Evolutionary conservation across 225 moss, liverwort and hornwort species (phyloP).

Genomic region (Antitrichia curtipendula): DNA sequence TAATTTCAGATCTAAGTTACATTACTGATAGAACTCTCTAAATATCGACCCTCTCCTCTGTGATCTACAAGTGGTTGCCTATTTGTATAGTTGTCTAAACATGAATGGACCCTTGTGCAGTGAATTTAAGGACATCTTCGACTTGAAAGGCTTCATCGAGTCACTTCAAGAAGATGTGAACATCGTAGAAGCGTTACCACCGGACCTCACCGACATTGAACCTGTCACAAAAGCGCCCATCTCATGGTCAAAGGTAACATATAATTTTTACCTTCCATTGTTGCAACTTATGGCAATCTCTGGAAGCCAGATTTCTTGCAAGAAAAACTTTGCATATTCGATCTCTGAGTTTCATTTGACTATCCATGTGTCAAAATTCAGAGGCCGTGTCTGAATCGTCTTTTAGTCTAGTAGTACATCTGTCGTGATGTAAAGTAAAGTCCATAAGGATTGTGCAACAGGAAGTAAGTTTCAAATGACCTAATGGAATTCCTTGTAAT

Average conservation of each 20-base stretch:
- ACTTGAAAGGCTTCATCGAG: slow-evolving; percentile 59
- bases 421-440: background rate
- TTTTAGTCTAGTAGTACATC: background rate
- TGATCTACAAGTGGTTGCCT: background rate
- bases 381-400: background rate
- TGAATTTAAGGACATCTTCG: slow-evolving; percentile 87
- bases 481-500: background rate
- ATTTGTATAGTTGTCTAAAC: background rate
- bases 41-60: background rate
- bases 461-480: background rate
- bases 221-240: slow-evolving; percentile 66
- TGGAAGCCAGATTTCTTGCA: background rate
- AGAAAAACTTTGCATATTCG: background rate
- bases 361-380: background rate
- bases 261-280: background rate
- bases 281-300: background rate
- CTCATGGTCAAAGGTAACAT: slow-evolving; percentile 84
- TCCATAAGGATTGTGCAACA: background rate
- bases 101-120: slow-evolving; percentile 15
- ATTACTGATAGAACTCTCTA: background rate
- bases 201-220: slow-evolving; percentile 19
- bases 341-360: background rate
- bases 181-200: slow-evolving; percentile 65
- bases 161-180: slow-evolving; percentile 58
- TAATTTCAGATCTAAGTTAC: background rate